These are phyloP conservation scores for Chernovozyma aurita DNA, from an alignment of 1,139 yeast genomes.

Conservation along the genomic window DNA sequence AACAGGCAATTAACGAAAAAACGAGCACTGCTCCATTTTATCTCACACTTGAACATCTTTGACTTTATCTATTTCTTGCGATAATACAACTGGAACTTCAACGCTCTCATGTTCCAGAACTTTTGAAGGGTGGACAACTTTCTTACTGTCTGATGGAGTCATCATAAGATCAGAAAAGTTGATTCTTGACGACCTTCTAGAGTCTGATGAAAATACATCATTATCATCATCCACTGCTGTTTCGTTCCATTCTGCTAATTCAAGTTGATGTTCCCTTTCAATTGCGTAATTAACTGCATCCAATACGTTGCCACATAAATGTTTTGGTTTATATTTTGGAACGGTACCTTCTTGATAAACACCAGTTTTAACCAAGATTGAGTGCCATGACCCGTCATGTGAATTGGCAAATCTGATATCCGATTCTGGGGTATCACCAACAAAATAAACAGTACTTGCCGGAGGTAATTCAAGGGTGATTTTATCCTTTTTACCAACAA, in stretches of 20 bases:
- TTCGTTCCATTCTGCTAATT: slow-evolving; percentile 69
- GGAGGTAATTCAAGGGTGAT: slow-evolving; percentile 65
- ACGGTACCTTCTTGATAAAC: slow-evolving; percentile 77
- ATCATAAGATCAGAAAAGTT: slow-evolving; percentile 46
- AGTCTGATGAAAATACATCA: slow-evolving; percentile 13
- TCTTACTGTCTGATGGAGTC: slow-evolving; percentile 40
- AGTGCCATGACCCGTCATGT: slow-evolving; percentile 79
- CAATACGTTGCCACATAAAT: slow-evolving; percentile 65
- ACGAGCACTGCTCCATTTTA: no score
- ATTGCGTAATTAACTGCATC: slow-evolving; percentile 82
- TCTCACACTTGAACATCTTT: slow-evolving; percentile 35
- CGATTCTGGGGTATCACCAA: slow-evolving; percentile 90
- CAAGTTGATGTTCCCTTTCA: slow-evolving; percentile 71
- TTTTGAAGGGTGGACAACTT: slow-evolving; percentile 5
- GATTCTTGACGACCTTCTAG: slow-evolving; percentile 29
- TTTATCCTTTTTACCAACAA: slow-evolving; percentile 29
- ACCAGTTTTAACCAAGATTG: slow-evolving; percentile 82
- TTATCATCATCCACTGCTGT: slow-evolving; percentile 33
- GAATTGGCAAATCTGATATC: slow-evolving; percentile 86
- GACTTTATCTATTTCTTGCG: slow-evolving; percentile 35
- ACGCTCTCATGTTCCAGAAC: slow-evolving; percentile 27
- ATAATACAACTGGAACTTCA: slow-evolving; percentile 40
- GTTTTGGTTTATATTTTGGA: slow-evolving; percentile 76
- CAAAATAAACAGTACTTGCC: slow-evolving; percentile 81
- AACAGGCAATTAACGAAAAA: no score